A percentile compares a stretch with the other conserved stretches of the same genome.
These are phyloP conservation scores for Cyberlindnera maritima DNA, from an alignment of 805 yeast genomes.

Conservation along the genomic window DNA sequence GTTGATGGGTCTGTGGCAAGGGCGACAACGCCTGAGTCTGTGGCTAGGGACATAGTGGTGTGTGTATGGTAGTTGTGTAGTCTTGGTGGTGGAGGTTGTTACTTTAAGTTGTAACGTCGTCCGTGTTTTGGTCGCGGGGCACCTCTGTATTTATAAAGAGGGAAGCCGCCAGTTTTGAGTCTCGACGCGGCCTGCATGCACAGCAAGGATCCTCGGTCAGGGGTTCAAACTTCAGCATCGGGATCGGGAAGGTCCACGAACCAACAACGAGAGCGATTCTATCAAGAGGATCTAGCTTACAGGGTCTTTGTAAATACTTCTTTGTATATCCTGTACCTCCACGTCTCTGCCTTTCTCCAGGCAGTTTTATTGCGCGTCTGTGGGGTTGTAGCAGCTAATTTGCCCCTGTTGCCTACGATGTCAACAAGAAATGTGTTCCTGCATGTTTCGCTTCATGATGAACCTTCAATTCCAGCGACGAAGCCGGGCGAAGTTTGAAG, in stretches of 20 bases:
- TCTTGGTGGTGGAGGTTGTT: no score
- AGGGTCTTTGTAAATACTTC: no score
- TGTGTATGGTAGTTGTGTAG: background rate
- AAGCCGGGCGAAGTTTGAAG: no score
- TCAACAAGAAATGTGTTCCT: background rate
- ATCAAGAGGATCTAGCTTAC: no score
- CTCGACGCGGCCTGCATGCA: background rate
- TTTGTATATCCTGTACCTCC: no score
- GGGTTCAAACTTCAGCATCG: background rate
- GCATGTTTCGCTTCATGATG: background rate
- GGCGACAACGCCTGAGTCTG: slow-evolving; percentile 8
- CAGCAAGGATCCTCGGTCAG: background rate
- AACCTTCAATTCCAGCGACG: no score
- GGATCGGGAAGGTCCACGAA: no score
- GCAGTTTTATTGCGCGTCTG: no score
- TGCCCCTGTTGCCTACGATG: background rate
- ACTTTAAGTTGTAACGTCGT: background rate
- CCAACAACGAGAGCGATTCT: no score
- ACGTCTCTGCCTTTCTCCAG: no score
- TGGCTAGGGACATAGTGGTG: slow-evolving; percentile 4
- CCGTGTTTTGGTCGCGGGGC: background rate
- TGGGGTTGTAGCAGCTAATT: no score
- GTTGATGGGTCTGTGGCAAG: slow-evolving; percentile 12
- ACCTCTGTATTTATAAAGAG: background rate
- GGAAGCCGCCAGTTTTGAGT: background rate